Evolutionary conservation across 1,284 basidiomycete species (phyloP).

Genomic region (Boletus smithii): DNA sequence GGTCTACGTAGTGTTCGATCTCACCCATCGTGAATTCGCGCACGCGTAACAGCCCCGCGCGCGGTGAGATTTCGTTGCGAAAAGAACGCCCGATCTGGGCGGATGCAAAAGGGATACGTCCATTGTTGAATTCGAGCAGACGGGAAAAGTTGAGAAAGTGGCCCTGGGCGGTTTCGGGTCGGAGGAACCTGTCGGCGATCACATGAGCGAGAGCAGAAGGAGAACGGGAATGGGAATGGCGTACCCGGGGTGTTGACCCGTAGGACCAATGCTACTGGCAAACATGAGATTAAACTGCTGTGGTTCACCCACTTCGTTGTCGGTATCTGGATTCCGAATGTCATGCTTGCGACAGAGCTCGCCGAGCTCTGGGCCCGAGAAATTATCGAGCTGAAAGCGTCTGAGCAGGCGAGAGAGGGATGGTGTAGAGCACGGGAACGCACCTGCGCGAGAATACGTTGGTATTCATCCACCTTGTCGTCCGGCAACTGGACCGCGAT

Average conservation of each 20-base stretch:
- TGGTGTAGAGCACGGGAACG: slow-evolving; percentile 23
- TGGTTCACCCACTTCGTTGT: slow-evolving; percentile 89
- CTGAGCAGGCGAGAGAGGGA: background rate
- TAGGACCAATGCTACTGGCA: slow-evolving; percentile 94
- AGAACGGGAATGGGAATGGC: slow-evolving; percentile 15
- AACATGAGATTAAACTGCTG: slow-evolving; percentile 99
- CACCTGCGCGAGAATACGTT: slow-evolving; percentile 82
- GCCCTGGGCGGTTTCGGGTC: slow-evolving; percentile 97
- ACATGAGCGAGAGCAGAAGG: background rate
- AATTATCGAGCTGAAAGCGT: slow-evolving; percentile 86
- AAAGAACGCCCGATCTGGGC: slow-evolving; percentile 97
- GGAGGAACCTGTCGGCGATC: slow-evolving; percentile 66
- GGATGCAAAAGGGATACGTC: slow-evolving; percentile 92
- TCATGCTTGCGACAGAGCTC: slow-evolving; percentile 81
- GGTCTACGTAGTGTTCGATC: slow-evolving; percentile 99
- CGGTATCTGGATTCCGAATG: slow-evolving; percentile 89
- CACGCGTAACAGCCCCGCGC: slow-evolving; percentile 93
- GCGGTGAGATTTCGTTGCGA: slow-evolving; percentile 98
- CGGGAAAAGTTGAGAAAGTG: slow-evolving; percentile 99
- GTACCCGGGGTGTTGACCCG: slow-evolving; percentile 93
- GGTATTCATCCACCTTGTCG: slow-evolving; percentile 75
- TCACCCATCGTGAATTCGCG: slow-evolving; percentile 99
- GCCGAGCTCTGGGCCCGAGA: slow-evolving; percentile 85
- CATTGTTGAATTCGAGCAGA: slow-evolving; percentile 97
- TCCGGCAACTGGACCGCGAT: slow-evolving; percentile 78